Evolutionary conservation across 176 grass and related monocot genomes (phyloP).

Genomic region (Triticum timopheevii): DNA sequence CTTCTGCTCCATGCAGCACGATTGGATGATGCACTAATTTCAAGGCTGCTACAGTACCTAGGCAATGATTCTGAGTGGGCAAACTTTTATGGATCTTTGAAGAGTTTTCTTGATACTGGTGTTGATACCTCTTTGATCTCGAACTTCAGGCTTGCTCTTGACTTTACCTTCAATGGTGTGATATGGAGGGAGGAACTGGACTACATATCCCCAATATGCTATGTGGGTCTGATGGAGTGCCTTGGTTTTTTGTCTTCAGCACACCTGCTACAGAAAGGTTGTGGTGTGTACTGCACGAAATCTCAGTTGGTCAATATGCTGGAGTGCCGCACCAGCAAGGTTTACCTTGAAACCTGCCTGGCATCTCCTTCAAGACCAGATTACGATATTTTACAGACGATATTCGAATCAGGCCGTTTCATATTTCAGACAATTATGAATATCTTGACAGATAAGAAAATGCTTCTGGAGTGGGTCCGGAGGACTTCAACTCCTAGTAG

Average conservation of each 20-base stretch:
- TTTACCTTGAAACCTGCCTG: constrained; percentile 44
- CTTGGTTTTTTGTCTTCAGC: constrained; percentile 59
- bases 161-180: constrained; percentile 25
- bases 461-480: constrained; percentile 30
- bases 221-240: constrained; percentile 56
- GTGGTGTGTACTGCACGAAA: constrained; percentile 48
- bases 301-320: constrained; percentile 54
- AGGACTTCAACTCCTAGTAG: constrained; percentile 11
- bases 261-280: background rate
- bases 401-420: constrained; percentile 8
- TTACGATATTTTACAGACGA: background rate
- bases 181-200: constrained; percentile 25
- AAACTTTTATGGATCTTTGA: constrained; percentile 41
- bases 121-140: constrained; percentile 24
- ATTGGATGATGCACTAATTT: constrained; percentile 26
- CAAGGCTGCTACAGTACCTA: constrained; percentile 30
- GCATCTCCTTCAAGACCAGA: background rate
- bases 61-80: constrained; percentile 39
- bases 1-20: constrained; percentile 42
- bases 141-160: constrained; percentile 42
- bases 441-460: constrained; percentile 15
- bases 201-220: constrained; percentile 57
- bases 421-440: background rate
- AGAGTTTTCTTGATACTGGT: constrained; percentile 42
- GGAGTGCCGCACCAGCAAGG: constrained; percentile 42